These are phyloP conservation scores for Coprinellus micaceus DNA, from an alignment of 768 basidiomycete species.

Conservation along the genomic window DNA sequence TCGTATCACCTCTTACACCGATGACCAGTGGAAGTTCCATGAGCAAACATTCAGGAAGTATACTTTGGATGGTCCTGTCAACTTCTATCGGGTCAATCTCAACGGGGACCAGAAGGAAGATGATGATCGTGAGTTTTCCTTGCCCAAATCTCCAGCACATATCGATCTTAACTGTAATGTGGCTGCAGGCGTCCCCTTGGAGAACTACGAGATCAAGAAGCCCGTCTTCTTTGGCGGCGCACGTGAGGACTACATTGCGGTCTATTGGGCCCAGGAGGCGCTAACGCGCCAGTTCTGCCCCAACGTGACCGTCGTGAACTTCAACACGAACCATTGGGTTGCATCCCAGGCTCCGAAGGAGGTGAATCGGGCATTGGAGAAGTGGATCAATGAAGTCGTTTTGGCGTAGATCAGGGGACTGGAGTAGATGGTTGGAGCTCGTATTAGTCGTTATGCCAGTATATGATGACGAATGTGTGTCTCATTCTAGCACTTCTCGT, in stretches of 20 bases:
- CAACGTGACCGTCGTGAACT: slow-evolving; percentile 27
- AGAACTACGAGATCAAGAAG: slow-evolving; percentile 24
- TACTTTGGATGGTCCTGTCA: slow-evolving; percentile 28
- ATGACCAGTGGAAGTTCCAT: slow-evolving; percentile 14
- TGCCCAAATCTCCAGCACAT: background rate
- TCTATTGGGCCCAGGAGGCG: slow-evolving; percentile 14
- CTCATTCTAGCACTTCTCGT: too few relatives aligned
- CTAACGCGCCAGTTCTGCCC: slow-evolving; percentile 16
- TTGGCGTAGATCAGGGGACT: too few relatives aligned
- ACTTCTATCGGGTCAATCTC: slow-evolving; percentile 31
- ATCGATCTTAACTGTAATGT: background rate
- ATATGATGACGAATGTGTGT: too few relatives aligned
- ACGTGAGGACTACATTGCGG: slow-evolving; percentile 26
- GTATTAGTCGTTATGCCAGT: too few relatives aligned
- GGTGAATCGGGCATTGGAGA: slow-evolving; percentile 24
- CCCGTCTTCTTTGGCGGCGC: slow-evolving; percentile 36
- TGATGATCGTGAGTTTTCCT: background rate
- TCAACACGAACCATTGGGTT: slow-evolving; percentile 37
- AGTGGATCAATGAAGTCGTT: slow-evolving; percentile 14
- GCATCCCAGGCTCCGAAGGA: slow-evolving; percentile 27
- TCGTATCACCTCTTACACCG: background rate
- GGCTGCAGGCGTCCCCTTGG: slow-evolving; percentile 18
- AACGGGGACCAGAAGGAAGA: slow-evolving; percentile 28
- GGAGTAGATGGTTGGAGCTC: too few relatives aligned
- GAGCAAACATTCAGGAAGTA: slow-evolving; percentile 24